A percentile compares a stretch with the other conserved stretches of the same genome.
phyloP scores from a whole-genome alignment of 495 filamentous ascomycete genomes.

The Entonaema liquescens region DNA sequence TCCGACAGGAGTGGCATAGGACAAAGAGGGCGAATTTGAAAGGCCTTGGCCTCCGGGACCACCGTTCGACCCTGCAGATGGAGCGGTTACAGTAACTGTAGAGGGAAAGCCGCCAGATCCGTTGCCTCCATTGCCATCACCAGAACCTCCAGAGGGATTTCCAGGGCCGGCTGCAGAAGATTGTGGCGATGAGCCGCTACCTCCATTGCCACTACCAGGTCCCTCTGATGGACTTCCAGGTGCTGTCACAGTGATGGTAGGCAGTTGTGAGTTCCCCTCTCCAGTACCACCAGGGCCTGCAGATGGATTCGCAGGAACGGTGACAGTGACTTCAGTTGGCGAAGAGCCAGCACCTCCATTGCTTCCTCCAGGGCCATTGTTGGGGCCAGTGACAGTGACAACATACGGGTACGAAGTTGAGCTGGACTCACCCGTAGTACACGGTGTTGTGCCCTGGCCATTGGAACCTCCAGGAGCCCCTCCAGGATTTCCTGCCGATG shows the following conservation, averaged over 20 bases:
- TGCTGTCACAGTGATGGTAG: slow-evolving; percentile 25
- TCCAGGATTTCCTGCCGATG: slow-evolving; percentile 27
- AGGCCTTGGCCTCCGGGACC: slow-evolving; percentile 35
- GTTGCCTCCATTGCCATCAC: slow-evolving; percentile 18
- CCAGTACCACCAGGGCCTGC: slow-evolving; percentile 24
- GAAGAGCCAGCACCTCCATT: slow-evolving; percentile 26
- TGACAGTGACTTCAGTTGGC: slow-evolving; percentile 31
- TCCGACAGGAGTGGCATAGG: slow-evolving; percentile 9
- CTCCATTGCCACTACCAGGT: slow-evolving; percentile 22
- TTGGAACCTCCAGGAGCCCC: slow-evolving; percentile 20
- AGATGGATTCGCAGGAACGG: slow-evolving; percentile 24
- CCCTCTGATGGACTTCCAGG: slow-evolving; percentile 17
- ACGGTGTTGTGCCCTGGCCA: slow-evolving; percentile 32
- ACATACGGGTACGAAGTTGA: slow-evolving; percentile 20
- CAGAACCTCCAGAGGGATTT: slow-evolving; percentile 18
- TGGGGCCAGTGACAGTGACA: slow-evolving; percentile 24
- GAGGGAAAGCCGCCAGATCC: slow-evolving; percentile 20
- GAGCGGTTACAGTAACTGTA: slow-evolving; percentile 29
- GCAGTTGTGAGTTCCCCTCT: slow-evolving; percentile 11
- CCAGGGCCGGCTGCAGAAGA: slow-evolving; percentile 1
- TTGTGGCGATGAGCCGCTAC: slow-evolving; percentile 2
- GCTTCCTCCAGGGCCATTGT: slow-evolving; percentile 20
- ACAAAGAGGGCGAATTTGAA: background rate
- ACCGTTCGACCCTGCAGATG: slow-evolving; percentile 23
- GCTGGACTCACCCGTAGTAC: slow-evolving; percentile 22